These are phyloP conservation scores for Ceratobasidium sp. DNA, from an alignment of 1,284 basidiomycete species.

Conservation along the genomic window DNA sequence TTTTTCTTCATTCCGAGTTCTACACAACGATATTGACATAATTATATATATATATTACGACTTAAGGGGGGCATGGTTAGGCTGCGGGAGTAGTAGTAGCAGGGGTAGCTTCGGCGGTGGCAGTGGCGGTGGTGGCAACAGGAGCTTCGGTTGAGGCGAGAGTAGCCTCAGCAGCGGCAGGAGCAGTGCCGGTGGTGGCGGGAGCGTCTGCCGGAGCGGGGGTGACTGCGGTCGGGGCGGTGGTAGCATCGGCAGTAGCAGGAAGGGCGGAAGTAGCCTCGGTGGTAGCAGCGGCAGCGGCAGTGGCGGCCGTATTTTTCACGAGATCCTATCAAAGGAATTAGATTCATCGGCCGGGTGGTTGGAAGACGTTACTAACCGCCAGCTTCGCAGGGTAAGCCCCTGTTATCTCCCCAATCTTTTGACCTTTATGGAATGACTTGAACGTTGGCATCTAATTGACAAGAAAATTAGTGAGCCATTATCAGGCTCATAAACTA, in stretches of 20 bases:
- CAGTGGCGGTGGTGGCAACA: not conserved
- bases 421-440: conserved; percentile 71
- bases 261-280: no score
- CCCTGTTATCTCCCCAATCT: conserved; percentile 67
- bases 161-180: not conserved
- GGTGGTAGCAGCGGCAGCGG: not conserved
- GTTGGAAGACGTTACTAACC: not conserved
- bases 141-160: no score
- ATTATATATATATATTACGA: no score
- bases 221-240: no score
- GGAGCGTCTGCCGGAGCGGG: no score
- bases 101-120: not conserved
- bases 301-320: not conserved
- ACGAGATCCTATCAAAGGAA: not conserved
- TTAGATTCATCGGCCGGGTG: not conserved
- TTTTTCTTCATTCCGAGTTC: no score
- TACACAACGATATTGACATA: no score
- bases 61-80: no score
- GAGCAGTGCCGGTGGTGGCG: not conserved
- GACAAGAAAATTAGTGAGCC: not conserved
- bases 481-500: not conserved
- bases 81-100: no score
- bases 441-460: conserved; percentile 74
- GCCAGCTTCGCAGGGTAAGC: conserved; percentile 57
- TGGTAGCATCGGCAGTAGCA: no score